Evolutionary conservation across 306 rosid species (phyloP), one percentile per base, ranked within the genome.

Genomic region (Castanospermum australe): DNA sequence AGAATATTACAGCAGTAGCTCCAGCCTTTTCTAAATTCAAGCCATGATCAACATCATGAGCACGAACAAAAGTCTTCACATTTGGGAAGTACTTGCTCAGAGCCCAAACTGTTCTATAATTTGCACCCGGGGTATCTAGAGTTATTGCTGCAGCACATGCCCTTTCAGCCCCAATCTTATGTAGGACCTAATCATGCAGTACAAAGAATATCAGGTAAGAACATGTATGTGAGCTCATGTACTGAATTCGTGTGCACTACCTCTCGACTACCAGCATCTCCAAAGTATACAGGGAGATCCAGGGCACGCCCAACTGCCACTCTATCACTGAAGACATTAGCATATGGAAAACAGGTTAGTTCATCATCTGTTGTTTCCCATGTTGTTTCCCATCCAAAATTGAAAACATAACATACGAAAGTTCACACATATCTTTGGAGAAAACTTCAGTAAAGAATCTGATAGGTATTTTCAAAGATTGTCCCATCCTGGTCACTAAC

Each of bases 211-310:
- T 83, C 41, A 84, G 63, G 76, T 25, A 41, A 79, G 70, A 67
- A 67, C 38, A 77, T 21, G 74, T 35, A 62, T 32, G 32, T 10
- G 78, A 75, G 62, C 57, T 33, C 36, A 33, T 18, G 68, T 57
- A 35, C 79, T 50, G 11, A 84, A 80, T 41, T 32, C 50, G 56
- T 47, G 42, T 32, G 80, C 73, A 61, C 54, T 84, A 96, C 99
- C 97, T 96, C 99, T 78, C 98, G 90, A 83, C 99, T 96, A 73
- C 99, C 99, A 22, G 98, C 98, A 85, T 96, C 99, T 75, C 99
- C 99, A 91, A 96, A 96, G 84, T 89, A 96, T 73, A 96, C 99
- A 28, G 99, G 99, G 81, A 96, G 91, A 81, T 90, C 99, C 80
- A 96, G 80, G 63, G 97, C 92, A 67, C 99, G 96, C 78, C 99